Evolutionary conservation across 139 green algal genomes (phyloP).

Genomic region (Chlamydomonas asymmetrica): DNA sequence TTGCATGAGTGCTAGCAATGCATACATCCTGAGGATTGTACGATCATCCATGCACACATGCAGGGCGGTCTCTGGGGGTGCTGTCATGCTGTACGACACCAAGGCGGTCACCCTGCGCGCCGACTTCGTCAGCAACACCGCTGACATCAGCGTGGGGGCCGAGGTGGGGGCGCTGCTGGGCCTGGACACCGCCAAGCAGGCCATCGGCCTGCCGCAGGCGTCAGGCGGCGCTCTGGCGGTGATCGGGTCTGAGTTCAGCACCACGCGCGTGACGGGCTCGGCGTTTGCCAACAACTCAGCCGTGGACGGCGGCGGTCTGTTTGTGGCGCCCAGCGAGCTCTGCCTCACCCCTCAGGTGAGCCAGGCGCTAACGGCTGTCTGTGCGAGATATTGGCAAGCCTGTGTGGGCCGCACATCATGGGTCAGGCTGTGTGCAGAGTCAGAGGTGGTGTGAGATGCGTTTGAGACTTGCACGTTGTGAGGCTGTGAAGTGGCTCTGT

Average conservation of each 20-base stretch:
- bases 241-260: background rate
- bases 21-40: no score
- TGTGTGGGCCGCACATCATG: no score
- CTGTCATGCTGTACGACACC: background rate
- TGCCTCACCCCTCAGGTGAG: background rate
- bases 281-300: background rate
- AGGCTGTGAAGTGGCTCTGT: no score
- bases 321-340: background rate
- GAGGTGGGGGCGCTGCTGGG: background rate
- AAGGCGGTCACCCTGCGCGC: background rate
- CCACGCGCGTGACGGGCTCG: background rate
- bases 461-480: no score
- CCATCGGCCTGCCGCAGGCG: background rate
- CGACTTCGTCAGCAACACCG: conserved; percentile 10
- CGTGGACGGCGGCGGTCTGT: background rate
- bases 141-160: background rate
- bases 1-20: no score
- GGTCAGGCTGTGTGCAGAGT: no score
- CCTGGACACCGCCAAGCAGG: background rate
- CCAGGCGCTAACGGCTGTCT: no score
- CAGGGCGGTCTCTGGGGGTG: background rate
- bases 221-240: conserved; percentile 1
- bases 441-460: no score
- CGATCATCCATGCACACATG: no score
- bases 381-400: no score